These are phyloP conservation scores for Penicillium sp. DNA, from an alignment of 2,329 filamentous ascomycete genomes.

Conservation along the genomic window DNA sequence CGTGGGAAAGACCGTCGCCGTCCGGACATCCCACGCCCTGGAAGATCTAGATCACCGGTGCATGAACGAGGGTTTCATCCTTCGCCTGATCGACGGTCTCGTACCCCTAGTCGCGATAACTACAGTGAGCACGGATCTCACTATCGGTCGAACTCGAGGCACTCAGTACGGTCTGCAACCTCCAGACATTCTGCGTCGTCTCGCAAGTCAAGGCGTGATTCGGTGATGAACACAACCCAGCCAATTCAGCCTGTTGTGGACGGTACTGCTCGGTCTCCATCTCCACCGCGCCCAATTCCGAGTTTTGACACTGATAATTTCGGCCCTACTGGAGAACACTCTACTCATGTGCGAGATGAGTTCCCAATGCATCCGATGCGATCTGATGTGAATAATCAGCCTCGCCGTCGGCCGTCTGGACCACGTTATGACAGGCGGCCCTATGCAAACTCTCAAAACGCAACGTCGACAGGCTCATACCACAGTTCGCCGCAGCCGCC, in stretches of 20 bases:
- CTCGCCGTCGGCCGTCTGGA: constrained; percentile 38
- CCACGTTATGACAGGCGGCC: constrained; percentile 46
- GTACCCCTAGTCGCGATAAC: constrained; percentile 27
- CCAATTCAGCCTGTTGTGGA: constrained; percentile 31
- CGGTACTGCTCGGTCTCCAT: constrained; percentile 30
- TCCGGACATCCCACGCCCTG: constrained; percentile 25
- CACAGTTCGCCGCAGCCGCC: constrained; percentile 62
- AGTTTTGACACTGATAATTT: constrained; percentile 34
- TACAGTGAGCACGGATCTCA: constrained; percentile 27
- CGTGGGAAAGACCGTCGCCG: constrained; percentile 32
- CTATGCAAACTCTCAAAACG: constrained; percentile 57
- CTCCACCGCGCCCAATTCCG: constrained; percentile 34
- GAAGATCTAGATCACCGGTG: constrained; percentile 34
- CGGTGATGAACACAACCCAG: constrained; percentile 28
- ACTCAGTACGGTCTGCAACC: constrained; percentile 31
- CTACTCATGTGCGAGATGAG: constrained; percentile 32
- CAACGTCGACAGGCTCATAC: constrained; percentile 53
- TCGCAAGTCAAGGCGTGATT: constrained; percentile 21
- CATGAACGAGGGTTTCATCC: constrained; percentile 26
- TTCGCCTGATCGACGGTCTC: constrained; percentile 30
- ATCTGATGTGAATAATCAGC: constrained; percentile 31
- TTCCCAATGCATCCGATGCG: constrained; percentile 36
- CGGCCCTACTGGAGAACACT: constrained; percentile 31
- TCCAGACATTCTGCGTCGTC: constrained; percentile 34
- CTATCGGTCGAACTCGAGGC: constrained; percentile 35